Conservation (phyloP, 176 grass and related monocot genomes). For the Eremochloa ophiuroides region DNA sequence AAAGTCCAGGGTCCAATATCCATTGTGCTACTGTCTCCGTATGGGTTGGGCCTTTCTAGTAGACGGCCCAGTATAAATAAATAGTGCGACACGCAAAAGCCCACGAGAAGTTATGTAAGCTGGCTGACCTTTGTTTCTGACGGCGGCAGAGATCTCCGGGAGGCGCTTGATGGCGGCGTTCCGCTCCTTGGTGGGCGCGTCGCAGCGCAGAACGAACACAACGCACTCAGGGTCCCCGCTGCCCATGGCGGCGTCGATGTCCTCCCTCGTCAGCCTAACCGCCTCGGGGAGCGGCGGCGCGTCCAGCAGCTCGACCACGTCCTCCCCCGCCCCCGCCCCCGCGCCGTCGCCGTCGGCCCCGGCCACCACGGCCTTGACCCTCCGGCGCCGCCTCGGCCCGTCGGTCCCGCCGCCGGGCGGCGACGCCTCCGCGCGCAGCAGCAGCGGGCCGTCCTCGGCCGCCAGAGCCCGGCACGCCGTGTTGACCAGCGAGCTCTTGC, state of each 20-base stretch:
- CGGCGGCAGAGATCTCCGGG: slow-evolving; percentile 38
- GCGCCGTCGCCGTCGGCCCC: slow-evolving; percentile 23
- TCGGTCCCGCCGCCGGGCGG: slow-evolving; percentile 52
- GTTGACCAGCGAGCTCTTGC: slow-evolving; percentile 92
- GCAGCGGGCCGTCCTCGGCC: slow-evolving; percentile 67
- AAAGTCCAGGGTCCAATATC: neutral
- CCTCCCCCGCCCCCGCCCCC: neutral
- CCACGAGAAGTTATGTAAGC: neutral
- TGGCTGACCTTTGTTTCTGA: slow-evolving; percentile 55
- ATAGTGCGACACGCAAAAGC: neutral
- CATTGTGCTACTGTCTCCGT: neutral
- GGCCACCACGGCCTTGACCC: slow-evolving; percentile 48
- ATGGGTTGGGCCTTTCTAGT: neutral
- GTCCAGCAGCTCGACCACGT: slow-evolving; percentile 65
- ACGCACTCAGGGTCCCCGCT: slow-evolving; percentile 54
- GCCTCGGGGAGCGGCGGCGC: slow-evolving; percentile 50
- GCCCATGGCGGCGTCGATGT: slow-evolving; percentile 40
- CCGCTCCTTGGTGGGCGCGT: slow-evolving; percentile 48
- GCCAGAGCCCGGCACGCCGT: slow-evolving; percentile 85
- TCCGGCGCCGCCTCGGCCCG: slow-evolving; percentile 17
- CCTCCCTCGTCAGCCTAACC: slow-evolving; percentile 19
- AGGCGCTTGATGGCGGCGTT: slow-evolving; percentile 49
- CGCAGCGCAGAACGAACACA: slow-evolving; percentile 68
- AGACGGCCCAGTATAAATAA: slow-evolving; percentile 16
- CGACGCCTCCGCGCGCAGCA: slow-evolving; percentile 70